Evolutionary conservation across 2,329 filamentous ascomycete genomes (phyloP), one percentile per base, ranked within the genome.

Genomic region (Aureobasidium sp.): DNA sequence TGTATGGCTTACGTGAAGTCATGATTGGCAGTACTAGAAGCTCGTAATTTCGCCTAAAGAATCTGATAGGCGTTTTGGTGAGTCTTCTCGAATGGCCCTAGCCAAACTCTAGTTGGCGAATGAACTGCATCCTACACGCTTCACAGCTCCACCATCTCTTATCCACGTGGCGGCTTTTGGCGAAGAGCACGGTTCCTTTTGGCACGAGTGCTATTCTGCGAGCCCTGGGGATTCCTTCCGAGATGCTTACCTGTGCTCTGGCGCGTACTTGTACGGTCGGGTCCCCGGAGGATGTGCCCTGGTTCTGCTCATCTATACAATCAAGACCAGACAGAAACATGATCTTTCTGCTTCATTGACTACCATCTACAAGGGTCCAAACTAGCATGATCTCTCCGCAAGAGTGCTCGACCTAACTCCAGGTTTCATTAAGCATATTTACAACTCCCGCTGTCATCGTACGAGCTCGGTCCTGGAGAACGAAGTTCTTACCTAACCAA

Each of bases 351-450:
- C 6, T 27, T n/a, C n/a, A 17, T 5, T 42, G n/a, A 33, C 24
- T 31, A n/a, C 39, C 15, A 56, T 56, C 27, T 56, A 29, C 39
- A 56, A 54, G 52, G 52, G 52, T 56, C 27, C 52, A 44, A 44
- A 56, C 39, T 56, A 56, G 52, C 52, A 56, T 56, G 52, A 29
- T 56, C 52, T 56, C 52, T 56, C 52, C 52, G 27, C 52, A 56
- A 56, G 52, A 56, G 27, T 17, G 17, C 37, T 56, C 52, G 39
- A 56, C 52, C 52, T 56, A 56, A 44, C 52, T 56, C 52, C 52
- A 56, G 52, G 52, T 42, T 56, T 44, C 27, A 22, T 56, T 56
- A 56, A 56, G 52, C 52, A 56, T 56, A 56, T 22, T 33, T 45
- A 33, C 50, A 42, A 54, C 52, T 53, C 24, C 54, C 42, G 54